These are phyloP conservation scores for Chaetomium globosum DNA, from an alignment of 2,329 filamentous ascomycete genomes.

Conservation along the genomic window DNA sequence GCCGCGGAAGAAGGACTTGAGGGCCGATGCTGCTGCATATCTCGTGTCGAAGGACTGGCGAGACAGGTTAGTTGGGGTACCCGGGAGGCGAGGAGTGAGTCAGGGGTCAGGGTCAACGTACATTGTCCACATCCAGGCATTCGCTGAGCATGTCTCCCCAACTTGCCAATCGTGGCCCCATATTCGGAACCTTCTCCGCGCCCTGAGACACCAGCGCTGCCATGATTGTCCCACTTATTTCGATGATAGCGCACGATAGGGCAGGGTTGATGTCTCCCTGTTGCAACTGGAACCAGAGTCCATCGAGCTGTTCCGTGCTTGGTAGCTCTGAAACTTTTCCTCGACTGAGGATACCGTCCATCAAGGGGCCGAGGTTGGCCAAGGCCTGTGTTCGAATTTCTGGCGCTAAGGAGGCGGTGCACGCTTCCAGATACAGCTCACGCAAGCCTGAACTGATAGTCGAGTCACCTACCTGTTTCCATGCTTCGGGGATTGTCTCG, in stretches of 20 bases:
- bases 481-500: constrained; percentile 44
- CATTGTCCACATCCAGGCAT: constrained; percentile 34
- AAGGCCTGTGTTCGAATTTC: constrained; percentile 54
- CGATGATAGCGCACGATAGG: constrained; percentile 53
- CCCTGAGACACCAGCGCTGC: constrained; percentile 39
- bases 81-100: too few relatives aligned
- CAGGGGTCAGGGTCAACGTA: constrained; percentile 17
- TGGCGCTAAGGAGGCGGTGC: constrained; percentile 44
- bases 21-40: constrained; percentile 59
- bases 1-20: constrained; percentile 53
- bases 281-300: constrained; percentile 46
- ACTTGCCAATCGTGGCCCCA: constrained; percentile 26
- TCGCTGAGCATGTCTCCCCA: constrained; percentile 35
- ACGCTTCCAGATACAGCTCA: constrained; percentile 49
- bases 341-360: constrained; percentile 47
- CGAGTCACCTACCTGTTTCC: constrained; percentile 28
- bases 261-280: constrained; percentile 48
- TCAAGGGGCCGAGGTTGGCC: constrained; percentile 49
- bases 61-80: constrained; percentile 7
- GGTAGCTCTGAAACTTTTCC: constrained; percentile 41
- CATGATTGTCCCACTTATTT: constrained; percentile 51
- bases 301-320: constrained; percentile 41
- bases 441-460: constrained; percentile 40
- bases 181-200: not conserved
- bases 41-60: constrained; percentile 65